A percentile compares a stretch with the other conserved stretches of the same genome.
phyloP scores from a whole-genome alignment of 148 eudicot genomes.

The Vaccinium macrocarpon region DNA sequence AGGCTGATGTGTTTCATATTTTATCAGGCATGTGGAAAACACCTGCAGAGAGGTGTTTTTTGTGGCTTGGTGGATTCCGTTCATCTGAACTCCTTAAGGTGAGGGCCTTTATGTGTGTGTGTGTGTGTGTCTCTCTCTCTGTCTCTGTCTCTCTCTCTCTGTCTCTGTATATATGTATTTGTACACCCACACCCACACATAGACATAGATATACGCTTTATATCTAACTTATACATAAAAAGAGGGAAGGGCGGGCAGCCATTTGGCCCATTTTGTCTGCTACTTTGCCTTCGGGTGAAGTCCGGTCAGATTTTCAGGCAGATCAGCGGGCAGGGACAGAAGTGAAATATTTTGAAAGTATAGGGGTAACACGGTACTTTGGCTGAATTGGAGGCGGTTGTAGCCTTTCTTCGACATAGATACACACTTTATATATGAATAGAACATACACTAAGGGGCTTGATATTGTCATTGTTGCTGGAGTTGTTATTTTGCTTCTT shows the following conservation, averaged over 20 bases:
- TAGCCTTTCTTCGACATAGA: too few relatives aligned
- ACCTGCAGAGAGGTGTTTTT: conserved; percentile 53
- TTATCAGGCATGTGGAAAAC: conserved; percentile 58
- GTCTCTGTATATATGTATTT: too few relatives aligned
- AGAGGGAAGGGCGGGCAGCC: too few relatives aligned
- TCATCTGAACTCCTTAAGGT: conserved; percentile 56
- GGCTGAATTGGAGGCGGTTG: too few relatives aligned
- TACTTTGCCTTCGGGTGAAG: too few relatives aligned
- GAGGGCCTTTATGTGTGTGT: not conserved
- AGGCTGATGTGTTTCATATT: conserved; percentile 48
- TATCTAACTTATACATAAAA: too few relatives aligned
- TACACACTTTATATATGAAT: too few relatives aligned
- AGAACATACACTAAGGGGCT: not conserved
- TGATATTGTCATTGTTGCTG: not conserved
- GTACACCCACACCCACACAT: not conserved
- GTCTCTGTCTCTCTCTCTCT: not conserved
- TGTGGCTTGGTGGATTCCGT: conserved; percentile 58
- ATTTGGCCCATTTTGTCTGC: too few relatives aligned
- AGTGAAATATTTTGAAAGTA: too few relatives aligned
- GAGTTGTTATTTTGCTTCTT: not conserved
- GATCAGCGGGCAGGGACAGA: too few relatives aligned
- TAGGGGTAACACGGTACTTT: too few relatives aligned
- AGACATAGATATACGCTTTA: not conserved
- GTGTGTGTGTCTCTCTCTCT: not conserved
- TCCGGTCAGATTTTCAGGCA: too few relatives aligned